Evolutionary conservation across 768 basidiomycete genomes (phyloP).

Genomic region (Lactifluus piperatus): DNA sequence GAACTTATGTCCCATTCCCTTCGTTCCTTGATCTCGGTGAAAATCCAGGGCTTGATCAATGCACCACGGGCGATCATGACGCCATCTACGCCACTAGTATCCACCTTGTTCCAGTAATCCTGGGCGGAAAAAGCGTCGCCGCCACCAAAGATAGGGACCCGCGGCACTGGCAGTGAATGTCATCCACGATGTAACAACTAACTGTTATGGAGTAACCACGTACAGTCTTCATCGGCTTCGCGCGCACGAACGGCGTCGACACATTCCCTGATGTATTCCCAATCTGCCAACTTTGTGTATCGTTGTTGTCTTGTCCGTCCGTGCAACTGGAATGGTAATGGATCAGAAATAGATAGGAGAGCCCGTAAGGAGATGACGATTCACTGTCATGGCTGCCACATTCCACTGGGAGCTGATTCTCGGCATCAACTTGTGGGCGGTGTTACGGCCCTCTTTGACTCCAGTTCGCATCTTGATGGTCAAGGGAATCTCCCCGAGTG

Average conservation of each 20-base stretch:
- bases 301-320: conserved; percentile 92
- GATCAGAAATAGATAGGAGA: background rate
- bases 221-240: conserved; percentile 65
- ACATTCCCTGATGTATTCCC: conserved; percentile 87
- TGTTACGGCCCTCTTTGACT: conserved; percentile 80
- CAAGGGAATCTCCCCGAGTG: conserved; percentile 84
- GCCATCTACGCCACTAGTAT: conserved; percentile 82
- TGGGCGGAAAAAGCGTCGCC: conserved; percentile 90
- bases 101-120: conserved; percentile 70
- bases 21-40: conserved; percentile 88
- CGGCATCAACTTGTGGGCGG: conserved; percentile 85
- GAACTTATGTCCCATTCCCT: conserved; percentile 92
- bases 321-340: conserved; percentile 64
- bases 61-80: conserved; percentile 95
- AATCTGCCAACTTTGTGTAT: conserved; percentile 88
- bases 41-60: conserved; percentile 93
- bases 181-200: background rate
- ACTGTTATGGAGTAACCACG: conserved; percentile 21
- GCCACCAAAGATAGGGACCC: conserved; percentile 93
- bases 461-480: conserved; percentile 91
- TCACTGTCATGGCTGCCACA: conserved; percentile 44
- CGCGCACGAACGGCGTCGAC: conserved; percentile 66
- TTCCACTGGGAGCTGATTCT: conserved; percentile 51
- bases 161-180: conserved; percentile 45
- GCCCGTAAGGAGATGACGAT: conserved; percentile 8